Percentiles rank a stretch among this genome's conserved stretches.
Evolutionary conservation across 2,329 filamentous ascomycete genomes (phyloP).

Genomic region (Emmonsiellopsis sp.): DNA sequence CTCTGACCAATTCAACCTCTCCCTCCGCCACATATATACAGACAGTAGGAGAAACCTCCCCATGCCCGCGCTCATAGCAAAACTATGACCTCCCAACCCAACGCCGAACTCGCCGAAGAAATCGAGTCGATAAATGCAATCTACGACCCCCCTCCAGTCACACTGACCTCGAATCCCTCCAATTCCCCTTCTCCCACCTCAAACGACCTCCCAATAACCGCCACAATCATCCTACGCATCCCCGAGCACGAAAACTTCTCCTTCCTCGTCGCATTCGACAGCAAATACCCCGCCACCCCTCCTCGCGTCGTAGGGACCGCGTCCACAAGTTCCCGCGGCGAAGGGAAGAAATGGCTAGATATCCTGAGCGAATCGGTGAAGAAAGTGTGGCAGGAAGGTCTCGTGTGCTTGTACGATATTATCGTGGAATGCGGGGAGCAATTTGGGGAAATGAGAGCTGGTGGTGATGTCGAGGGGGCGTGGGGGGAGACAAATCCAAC

Average conservation of each 20-base stretch:
- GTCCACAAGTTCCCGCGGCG: constrained; percentile 64
- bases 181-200: constrained; percentile 17
- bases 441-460: constrained; percentile 47
- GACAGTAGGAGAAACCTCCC: neutral
- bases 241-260: constrained; percentile 46
- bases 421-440: constrained; percentile 54
- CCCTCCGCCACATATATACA: neutral
- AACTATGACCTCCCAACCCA: constrained; percentile 13
- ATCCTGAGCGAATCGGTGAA: constrained; percentile 59
- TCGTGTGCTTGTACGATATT: constrained; percentile 85
- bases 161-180: constrained; percentile 19
- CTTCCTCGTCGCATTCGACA: constrained; percentile 56
- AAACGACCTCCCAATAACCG: constrained; percentile 19
- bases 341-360: constrained; percentile 61
- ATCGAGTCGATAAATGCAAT: constrained; percentile 44
- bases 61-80: neutral
- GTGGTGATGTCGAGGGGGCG: neutral
- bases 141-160: constrained; percentile 57
- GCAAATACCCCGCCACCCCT: constrained; percentile 63
- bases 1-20: neutral
- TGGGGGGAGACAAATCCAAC: constrained; percentile 14
- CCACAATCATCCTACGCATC: constrained; percentile 54
- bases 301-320: constrained; percentile 71
- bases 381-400: constrained; percentile 60
- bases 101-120: constrained; percentile 39